These are phyloP conservation scores for Russula earlei DNA, from an alignment of 768 basidiomycete genomes.

Conservation along the genomic window DNA sequence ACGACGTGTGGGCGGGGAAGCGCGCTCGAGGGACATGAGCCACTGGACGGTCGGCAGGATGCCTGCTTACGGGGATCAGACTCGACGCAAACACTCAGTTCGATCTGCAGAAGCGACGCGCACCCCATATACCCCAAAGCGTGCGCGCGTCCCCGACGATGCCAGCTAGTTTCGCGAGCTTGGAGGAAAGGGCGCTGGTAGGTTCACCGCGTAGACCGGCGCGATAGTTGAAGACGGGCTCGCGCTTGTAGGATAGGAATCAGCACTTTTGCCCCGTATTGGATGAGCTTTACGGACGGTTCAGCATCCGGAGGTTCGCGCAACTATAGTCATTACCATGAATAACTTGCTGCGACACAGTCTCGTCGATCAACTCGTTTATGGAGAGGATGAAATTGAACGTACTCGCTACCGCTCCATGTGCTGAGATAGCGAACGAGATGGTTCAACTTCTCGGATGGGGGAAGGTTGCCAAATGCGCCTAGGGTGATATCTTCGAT, in stretches of 20 bases:
- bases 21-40: conserved; percentile 68
- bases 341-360: conserved; percentile 53
- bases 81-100: too few relatives aligned
- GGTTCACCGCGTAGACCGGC: conserved; percentile 48
- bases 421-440: conserved; percentile 68
- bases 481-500: conserved; percentile 61
- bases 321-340: conserved; percentile 35
- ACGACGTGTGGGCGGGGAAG: conserved; percentile 56
- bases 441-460: conserved; percentile 61
- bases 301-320: background rate
- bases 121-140: conserved; percentile 76
- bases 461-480: conserved; percentile 45
- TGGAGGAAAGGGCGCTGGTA: conserved; percentile 43
- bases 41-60: conserved; percentile 73
- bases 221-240: conserved; percentile 57
- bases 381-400: conserved; percentile 21
- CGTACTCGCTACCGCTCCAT: conserved; percentile 84
- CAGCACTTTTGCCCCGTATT: conserved; percentile 64
- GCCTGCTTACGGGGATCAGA: conserved; percentile 37
- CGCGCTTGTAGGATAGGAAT: conserved; percentile 57
- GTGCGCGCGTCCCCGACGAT: conserved; percentile 60
- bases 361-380: conserved; percentile 1
- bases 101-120: conserved; percentile 19
- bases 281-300: conserved; percentile 43
- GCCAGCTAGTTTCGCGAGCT: conserved; percentile 44